phyloP scores from a whole-genome alignment of 164 flowering plant species.

The Sextonia rubra region DNA sequence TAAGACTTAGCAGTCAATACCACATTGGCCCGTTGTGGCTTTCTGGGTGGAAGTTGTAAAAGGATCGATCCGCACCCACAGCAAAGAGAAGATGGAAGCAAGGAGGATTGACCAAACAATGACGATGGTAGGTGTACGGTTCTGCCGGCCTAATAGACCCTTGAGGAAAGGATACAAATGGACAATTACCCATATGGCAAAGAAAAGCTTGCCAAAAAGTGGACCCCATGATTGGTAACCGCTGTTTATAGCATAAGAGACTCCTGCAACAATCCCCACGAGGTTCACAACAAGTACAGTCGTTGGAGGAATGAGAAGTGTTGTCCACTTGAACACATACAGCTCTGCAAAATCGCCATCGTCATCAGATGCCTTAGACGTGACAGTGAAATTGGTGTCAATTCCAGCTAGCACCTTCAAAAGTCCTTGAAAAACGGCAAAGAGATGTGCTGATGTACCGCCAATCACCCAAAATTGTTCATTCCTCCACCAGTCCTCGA shows the following conservation, averaged over 20 bases:
- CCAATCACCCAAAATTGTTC: constrained; percentile 99
- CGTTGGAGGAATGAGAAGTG: constrained; percentile 92
- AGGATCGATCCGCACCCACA: constrained; percentile 95
- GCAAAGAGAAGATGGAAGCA: constrained; percentile 90
- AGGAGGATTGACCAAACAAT: constrained; percentile 95
- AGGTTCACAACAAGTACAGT: constrained; percentile 78
- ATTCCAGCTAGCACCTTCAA: constrained; percentile 91
- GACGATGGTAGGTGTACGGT: constrained; percentile 90
- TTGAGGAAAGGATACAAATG: constrained; percentile 94
- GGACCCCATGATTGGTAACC: constrained; percentile 99
- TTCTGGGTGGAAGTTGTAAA: constrained; percentile 46
- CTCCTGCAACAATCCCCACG: constrained; percentile 94
- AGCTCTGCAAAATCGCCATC: constrained; percentile 95
- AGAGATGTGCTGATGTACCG: constrained; percentile 92
- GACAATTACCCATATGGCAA: constrained; percentile 86
- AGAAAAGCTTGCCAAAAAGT: constrained; percentile 87
- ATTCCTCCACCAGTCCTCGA: constrained; percentile 98
- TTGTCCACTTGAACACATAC: constrained; percentile 90
- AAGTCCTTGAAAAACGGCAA: constrained; percentile 96
- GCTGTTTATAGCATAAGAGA: constrained; percentile 82
- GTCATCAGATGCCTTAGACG: constrained; percentile 90
- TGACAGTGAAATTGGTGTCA: constrained; percentile 95
- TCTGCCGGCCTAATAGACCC: constrained; percentile 86
- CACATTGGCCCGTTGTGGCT: constrained; percentile 63
- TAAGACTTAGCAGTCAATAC: constrained; percentile 62